These are phyloP conservation scores for Triglochin maritima DNA, from an alignment of 106 monocot genomes.

Conservation along the genomic window DNA sequence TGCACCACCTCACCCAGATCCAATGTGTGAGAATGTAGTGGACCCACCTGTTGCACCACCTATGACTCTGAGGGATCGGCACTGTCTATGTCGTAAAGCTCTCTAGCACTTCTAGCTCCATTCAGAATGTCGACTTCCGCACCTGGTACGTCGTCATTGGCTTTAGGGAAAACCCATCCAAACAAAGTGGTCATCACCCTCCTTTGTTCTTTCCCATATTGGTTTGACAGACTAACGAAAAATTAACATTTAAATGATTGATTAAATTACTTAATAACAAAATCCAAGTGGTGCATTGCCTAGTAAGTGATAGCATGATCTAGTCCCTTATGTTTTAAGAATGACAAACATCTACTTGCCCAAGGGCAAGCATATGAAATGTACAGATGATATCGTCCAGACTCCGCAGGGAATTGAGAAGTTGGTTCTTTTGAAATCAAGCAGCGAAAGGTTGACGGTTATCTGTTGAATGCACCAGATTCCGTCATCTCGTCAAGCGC, in stretches of 20 bases:
- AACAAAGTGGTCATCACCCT: constrained; percentile 69
- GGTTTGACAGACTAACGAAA: constrained; percentile 45
- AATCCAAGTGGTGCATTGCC: constrained; percentile 11
- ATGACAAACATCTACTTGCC: constrained; percentile 87
- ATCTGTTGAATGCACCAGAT: constrained; percentile 63
- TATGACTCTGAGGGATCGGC: too few species aligned
- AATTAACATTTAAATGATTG: too few species aligned
- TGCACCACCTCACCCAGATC: too few species aligned
- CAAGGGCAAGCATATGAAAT: constrained; percentile 95
- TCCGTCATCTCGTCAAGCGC: constrained; percentile 53
- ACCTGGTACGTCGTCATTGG: constrained; percentile 53
- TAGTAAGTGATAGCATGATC: constrained; percentile 64
- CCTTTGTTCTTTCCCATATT: constrained; percentile 86
- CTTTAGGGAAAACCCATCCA: constrained; percentile 84
- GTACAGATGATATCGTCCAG: constrained; percentile 90
- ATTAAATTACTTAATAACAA: not conserved
- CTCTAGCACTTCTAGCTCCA: constrained; percentile 69
- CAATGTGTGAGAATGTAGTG: too few species aligned
- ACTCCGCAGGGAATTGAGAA: constrained; percentile 70
- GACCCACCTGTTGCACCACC: too few species aligned
- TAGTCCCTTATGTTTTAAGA: constrained; percentile 78
- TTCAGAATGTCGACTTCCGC: constrained; percentile 66
- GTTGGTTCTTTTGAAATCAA: constrained; percentile 51
- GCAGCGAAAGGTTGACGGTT: constrained; percentile 67
- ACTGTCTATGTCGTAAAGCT: constrained; percentile 79